Evolutionary conservation across 2,329 filamentous ascomycete species (phyloP), one percentile per base, ranked within the genome.

Genomic region (Cordyceps militaris): DNA sequence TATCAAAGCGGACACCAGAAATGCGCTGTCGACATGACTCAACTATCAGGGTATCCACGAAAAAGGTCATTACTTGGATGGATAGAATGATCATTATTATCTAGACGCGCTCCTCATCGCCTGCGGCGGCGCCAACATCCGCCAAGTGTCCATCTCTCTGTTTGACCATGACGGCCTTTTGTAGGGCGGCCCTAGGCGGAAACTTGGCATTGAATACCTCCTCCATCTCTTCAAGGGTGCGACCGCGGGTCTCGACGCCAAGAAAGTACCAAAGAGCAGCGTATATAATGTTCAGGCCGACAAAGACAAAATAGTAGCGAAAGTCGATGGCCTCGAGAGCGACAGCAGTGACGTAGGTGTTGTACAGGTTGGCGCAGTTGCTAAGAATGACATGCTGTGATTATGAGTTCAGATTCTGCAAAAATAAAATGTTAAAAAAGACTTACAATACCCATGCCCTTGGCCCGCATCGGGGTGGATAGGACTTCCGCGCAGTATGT

Each of bases 211-310:
- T 62, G 56, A 73, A 73, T 42, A 79, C 76, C 3, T 67, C 69
- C 34, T 76, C 71, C 61, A 78, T 63, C 61, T 79, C 75, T 60
- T 79, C 76, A 24, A 79, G 69, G 50, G 74, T 69, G 21, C 67
- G 62, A 1, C 67, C 67, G 6, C 66, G 62, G 1, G 67, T 69
- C 54, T 69, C 67, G 11, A 69, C 66, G 26, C 66, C 67, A 38
- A 69, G 58, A 7, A 66, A n/a, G 46, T 63, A 69, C 67, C 66
- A 69, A 11, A 66, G 32, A 26, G 48, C 55, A 28, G 61, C 40
- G 42, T 69, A 71, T 11, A 70, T 55, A 21, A 69, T 32, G 46
- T 68, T 69, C 11, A 70, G 61, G 13, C 67, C 67, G 24, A 70
- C 69, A 51, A 67, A 67, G 42, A 70, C 62, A 56, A 71, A 63